Evolutionary conservation across 176 grass and related monocot genomes (phyloP), one percentile per base, ranked within the genome.

Genomic region (Melocanna baccifera): DNA sequence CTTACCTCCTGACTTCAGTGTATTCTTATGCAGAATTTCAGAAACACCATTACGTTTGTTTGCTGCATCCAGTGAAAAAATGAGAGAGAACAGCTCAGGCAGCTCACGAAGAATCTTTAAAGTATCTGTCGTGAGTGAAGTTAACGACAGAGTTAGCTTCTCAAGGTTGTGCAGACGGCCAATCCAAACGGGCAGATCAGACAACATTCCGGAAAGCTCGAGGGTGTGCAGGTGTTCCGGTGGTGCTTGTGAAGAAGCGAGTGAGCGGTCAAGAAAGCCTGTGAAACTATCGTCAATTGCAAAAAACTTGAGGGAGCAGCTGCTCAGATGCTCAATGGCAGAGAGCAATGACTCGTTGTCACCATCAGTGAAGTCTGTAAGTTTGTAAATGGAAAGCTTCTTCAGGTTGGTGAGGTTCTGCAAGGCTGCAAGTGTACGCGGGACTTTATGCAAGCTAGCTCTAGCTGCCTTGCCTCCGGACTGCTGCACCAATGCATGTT

Each of bases 121-220:
- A 22, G 15, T 19, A 1, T 22, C 0, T 14, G 26, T 47, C 0
- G 2, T 70, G n/a, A 83, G 79, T 71, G 86, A 61, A 42, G 72
- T 83, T 12, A 83, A 18, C 3, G 86, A 83, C 6, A 83, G 0
- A 2, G 79, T 77, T 13, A 88, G n/a, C 30, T 71, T 88, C 53
- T 77, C 79, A 50, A 88, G 72, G 63, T 12, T 76, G 20, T 87
- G 25, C 28, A 82, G 20, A 4, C 2, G 0, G 1, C 0, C 3
- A 14, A 87, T 82, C 86, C 86, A 87, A 0, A 7, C 0, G 2
- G 78, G 78, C 36, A 51, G 0, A 22, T 30, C 0, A 2, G 9
- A 23, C 29, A 87, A 69, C 10, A 0, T 82, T 52, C 79, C 86
- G 0, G 51, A 82, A 9, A 87, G 79, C 4, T 67, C 62, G 0